Evolutionary conservation across 2,329 filamentous ascomycete genomes (phyloP), one percentile per base, ranked within the genome.

Genomic region (Trichoderma oligosporum): DNA sequence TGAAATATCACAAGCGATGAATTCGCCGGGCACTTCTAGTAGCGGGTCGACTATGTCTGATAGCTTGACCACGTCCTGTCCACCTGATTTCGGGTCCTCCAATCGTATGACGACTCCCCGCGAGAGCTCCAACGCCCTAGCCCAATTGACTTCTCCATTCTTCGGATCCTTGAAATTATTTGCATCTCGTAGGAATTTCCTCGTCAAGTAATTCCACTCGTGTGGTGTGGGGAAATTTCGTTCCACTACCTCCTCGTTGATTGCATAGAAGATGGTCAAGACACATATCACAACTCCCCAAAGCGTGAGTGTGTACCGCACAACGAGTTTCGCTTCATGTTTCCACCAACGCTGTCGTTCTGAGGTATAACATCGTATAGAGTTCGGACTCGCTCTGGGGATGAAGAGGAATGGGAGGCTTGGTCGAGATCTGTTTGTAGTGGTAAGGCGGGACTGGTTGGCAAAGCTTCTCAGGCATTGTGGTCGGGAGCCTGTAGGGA

Each of bases 321-420:
- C 74, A 38, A 85, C 86, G 27, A 88, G 78, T 65, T 83, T 83
- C 45, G 89, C 77, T 65, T 93, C 88, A 61, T 87, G 79, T 61
- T 82, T 86, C 58, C 92, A 76, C 76, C 85, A 90, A 61, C 78
- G 75, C 62, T 84, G 87, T 61, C 84, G 84, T 68, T 91, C 87
- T 0, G 89, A 95, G n/a, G 88, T 91, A 59, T 95, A 82, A 60
- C 89, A 82, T 52, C 92, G 86, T 3, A 82, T 82, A 35, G 86
- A 76, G 41, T 83, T 77, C 27, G 76, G 76, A 48, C 82, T 79
- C 47, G 78, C 69, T 39, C 72, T 63, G 18, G 74, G 79, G 2
- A 76, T 72, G 31, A 73, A 75, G 68, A 80, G 78, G 67, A 78
- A 86, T 54, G 76, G 81, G 1, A 74, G 64, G 52, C 65, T 69